phyloP scores from a whole-genome alignment of 306 rosid species.

The Medicago arabica region DNA sequence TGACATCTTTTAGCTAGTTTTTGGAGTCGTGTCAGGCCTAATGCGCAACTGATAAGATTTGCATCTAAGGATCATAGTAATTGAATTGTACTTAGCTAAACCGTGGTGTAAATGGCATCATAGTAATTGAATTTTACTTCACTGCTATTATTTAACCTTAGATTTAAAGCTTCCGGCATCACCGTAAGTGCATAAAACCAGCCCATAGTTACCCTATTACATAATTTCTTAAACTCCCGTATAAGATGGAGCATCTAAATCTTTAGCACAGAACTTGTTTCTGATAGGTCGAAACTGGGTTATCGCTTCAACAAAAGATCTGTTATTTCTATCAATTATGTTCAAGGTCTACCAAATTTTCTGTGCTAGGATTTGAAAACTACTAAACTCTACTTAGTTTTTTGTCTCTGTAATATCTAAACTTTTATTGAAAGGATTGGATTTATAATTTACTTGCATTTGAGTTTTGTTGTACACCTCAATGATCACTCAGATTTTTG shows the following conservation, averaged over 20 bases:
- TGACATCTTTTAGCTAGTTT: not conserved
- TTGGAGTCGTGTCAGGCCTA: not conserved
- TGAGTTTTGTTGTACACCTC: slow-evolving; percentile 8
- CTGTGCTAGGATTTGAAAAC: not conserved
- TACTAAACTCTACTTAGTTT: not conserved
- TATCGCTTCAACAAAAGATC: not conserved
- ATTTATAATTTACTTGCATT: slow-evolving; percentile 25
- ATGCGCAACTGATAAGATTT: not conserved
- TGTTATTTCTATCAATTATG: not conserved
- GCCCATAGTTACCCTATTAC: not conserved
- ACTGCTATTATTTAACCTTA: not conserved
- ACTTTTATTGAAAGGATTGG: slow-evolving; percentile 17
- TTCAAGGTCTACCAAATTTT: not conserved
- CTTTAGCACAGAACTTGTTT: not conserved
- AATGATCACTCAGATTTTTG: not conserved
- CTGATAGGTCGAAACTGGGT: not conserved
- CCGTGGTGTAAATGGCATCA: not conserved
- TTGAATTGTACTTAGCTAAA: not conserved
- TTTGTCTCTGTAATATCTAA: slow-evolving; percentile 34
- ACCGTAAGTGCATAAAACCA: not conserved
- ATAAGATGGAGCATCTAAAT: not conserved
- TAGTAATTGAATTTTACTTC: not conserved
- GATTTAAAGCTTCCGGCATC: not conserved
- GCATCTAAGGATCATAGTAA: slow-evolving; percentile 12
- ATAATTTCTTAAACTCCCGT: not conserved